Evolutionary conservation across 2,329 filamentous ascomycete species (phyloP).

Genomic region (Metarhizium robertsii): DNA sequence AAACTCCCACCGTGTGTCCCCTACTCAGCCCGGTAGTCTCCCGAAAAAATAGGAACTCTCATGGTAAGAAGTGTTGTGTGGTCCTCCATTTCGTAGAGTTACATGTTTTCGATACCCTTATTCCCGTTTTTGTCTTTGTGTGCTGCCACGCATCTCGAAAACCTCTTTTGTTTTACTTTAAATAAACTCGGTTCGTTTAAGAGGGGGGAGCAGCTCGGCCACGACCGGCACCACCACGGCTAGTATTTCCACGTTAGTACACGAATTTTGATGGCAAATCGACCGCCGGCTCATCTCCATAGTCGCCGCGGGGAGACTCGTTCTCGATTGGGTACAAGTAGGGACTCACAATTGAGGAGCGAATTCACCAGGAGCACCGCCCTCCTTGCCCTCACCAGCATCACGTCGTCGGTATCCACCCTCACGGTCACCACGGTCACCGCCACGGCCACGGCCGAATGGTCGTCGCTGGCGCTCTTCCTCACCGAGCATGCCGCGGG

Average conservation of each 20-base stretch:
- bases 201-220: constrained; percentile 67
- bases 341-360: constrained; percentile 73
- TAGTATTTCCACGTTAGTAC: constrained; percentile 16
- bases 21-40: constrained; percentile 24
- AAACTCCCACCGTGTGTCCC: constrained; percentile 35
- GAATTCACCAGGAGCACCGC: constrained; percentile 84
- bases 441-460: constrained; percentile 69
- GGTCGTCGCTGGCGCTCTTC: constrained; percentile 71
- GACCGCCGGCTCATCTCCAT: no score
- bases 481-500: constrained; percentile 96
- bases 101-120: constrained; percentile 31
- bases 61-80: constrained; percentile 22
- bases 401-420: constrained; percentile 91
- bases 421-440: constrained; percentile 68
- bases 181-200: constrained; percentile 37
- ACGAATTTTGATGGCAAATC: not conserved
- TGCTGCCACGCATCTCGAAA: constrained; percentile 31
- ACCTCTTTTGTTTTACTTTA: constrained; percentile 18
- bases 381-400: constrained; percentile 80
- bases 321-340: no score
- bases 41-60: constrained; percentile 18
- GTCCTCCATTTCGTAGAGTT: constrained; percentile 34
- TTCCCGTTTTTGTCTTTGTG: not conserved
- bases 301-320: no score
- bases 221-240: constrained; percentile 84